Base-by-base conservation (phyloP, 495 filamentous ascomycete genomes). In the Emericellopsis terricola region DNA sequence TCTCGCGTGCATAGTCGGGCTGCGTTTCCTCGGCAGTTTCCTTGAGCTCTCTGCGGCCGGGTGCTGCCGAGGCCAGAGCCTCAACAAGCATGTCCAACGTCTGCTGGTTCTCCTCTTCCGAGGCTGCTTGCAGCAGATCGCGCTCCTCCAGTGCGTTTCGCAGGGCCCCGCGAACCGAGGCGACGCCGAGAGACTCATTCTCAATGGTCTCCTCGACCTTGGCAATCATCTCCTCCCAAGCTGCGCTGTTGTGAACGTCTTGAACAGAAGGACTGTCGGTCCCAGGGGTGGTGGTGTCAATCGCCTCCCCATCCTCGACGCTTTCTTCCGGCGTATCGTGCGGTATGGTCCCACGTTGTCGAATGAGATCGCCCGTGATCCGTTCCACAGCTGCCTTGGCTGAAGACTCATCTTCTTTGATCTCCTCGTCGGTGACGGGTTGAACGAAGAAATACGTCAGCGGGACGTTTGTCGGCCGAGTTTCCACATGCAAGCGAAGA, bases 401-500 rank as follows among this genome's bases (percentile, higher is more conserved):
- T n/a, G n/a, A n/a, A n/a, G n/a, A n/a, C n/a, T n/a, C n/a, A n/a
- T n/a, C n/a, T 8, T 60, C 52, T 10, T 78, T 56, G 24, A 91
- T 79, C 31, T 81, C 60, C 6, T 70, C 64, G 10, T 77, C 65
- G 0, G 71, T 68, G 13, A 94, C 74, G 7, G 89, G 87, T 53
- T 92, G 77, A 17, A 75, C 84, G 44, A 92, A 85, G 17, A 94
- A 69, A 45, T 84, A 81, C 82, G 94, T 94, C 44, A 72, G 78
- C 0, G 77, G 73, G 0, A 51, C 36, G 11, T 38, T 42, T 0
- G 59, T 55, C 4, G 69, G 65, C 13, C 79, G 64, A 0, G 85
- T 80, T 53, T 99, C 86, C 41, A 99, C 82, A 49, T 85, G 78
- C 24, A 99, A 45, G 2, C 89, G 77, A 4, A 99, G 52, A 1